Conservation (phyloP, 2,329 filamentous ascomycete genomes). For the Paraphaeosphaeria sporulosa region DNA sequence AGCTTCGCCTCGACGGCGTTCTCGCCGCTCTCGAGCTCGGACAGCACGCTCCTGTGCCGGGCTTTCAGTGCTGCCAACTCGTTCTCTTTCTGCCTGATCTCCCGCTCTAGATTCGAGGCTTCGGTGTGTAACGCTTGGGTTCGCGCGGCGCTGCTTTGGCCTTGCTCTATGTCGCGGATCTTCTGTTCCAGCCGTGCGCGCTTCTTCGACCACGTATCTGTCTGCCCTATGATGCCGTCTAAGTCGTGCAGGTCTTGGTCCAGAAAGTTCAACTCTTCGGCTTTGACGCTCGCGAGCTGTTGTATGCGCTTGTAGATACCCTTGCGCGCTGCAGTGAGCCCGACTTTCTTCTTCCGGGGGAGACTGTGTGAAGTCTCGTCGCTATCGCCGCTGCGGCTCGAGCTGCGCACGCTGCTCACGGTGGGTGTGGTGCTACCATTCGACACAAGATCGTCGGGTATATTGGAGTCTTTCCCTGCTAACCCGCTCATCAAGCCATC, state of each 20-base stretch:
- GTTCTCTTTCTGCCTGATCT: conserved; percentile 72
- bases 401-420: conserved; percentile 48
- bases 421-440: conserved; percentile 60
- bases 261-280: conserved; percentile 71
- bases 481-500: conserved; percentile 63
- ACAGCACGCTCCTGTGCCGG: conserved; percentile 65
- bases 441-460: conserved; percentile 54
- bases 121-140: conserved; percentile 60
- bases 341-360: conserved; percentile 61
- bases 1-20: conserved; percentile 75
- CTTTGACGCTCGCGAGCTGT: conserved; percentile 70
- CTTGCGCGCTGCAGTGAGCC: conserved; percentile 68
- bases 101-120: conserved; percentile 62
- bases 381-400: conserved; percentile 33
- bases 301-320: conserved; percentile 70
- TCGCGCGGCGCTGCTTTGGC: conserved; percentile 65
- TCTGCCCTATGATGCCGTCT: conserved; percentile 64
- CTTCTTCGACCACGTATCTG: conserved; percentile 67
- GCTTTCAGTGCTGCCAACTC: conserved; percentile 68
- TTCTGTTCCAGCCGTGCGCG: conserved; percentile 63
- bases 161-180: conserved; percentile 61
- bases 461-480: conserved; percentile 37
- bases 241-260: conserved; percentile 64
- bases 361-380: conserved; percentile 21
- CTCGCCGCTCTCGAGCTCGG: conserved; percentile 67